Percentiles rank a stretch among this genome's conserved stretches.
Evolutionary conservation across 306 rosid species (phyloP).

Genomic region (Quercus engelmannii): DNA sequence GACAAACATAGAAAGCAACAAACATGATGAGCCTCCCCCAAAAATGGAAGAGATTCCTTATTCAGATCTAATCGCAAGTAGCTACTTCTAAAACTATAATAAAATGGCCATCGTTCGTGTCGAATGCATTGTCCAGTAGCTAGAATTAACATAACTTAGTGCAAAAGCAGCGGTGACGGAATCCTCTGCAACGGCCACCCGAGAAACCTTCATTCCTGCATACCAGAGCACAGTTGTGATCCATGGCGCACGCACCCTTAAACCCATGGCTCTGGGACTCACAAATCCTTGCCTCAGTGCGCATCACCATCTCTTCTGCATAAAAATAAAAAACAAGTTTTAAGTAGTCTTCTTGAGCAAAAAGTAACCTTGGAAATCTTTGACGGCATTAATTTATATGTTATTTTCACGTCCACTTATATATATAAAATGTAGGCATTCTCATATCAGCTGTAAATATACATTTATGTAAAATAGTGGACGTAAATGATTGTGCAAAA

Average conservation of each 20-base stretch:
- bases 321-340: neutral
- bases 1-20: neutral
- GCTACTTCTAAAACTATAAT: neutral
- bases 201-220: conserved; percentile 58
- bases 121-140: neutral
- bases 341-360: neutral
- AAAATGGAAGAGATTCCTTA: neutral
- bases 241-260: conserved; percentile 26
- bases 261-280: conserved; percentile 44
- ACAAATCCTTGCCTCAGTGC: conserved; percentile 46
- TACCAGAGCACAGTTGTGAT: conserved; percentile 45
- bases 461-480: too few relatives aligned
- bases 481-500: too few relatives aligned
- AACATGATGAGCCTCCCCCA: neutral
- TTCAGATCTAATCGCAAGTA: neutral
- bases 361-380: neutral
- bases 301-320: conserved; percentile 38
- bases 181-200: conserved; percentile 45
- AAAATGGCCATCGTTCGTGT: neutral
- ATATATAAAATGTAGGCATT: too few relatives aligned
- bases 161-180: conserved; percentile 68
- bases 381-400: neutral
- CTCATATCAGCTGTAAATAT: too few relatives aligned
- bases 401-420: too few relatives aligned
- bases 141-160: conserved; percentile 26